Base-by-base conservation (phyloP, 805 yeast genomes). In the Candida namnaoensis region DNA sequence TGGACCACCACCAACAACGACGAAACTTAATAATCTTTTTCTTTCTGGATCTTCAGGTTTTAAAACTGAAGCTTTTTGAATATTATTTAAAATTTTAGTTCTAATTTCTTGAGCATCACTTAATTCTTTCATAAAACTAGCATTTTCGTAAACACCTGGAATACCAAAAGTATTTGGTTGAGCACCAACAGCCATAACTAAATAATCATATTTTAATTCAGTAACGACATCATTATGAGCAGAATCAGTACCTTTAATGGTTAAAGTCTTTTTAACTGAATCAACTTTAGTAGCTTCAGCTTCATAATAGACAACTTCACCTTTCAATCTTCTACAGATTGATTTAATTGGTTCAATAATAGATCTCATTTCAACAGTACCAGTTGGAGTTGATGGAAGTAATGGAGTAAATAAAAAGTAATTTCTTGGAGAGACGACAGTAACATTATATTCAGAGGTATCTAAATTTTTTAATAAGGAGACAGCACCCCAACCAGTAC, bases 1-100 rank as follows among this genome's bases (percentile, higher is more conserved):
- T 61, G 98, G 97, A 49, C 98, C 98, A 66, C 97, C 98, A 57
- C 98, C 98, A 52, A 93, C 95, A 47, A 91, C 95, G 47, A 91
- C 91, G 54, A 88, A 81, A 47, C 82, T 83, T 60, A 90, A 74
- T 54, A 91, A 74, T 62, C 95, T 78, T 66, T 79, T 76, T 66
- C 97, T 79, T 61, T 86, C 95, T 19, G 80, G 80, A 51, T 78
- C 86, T 27, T 65, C 62, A 52, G 74, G 75, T 44, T 93, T 86
- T 52, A 88, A 74, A 49, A 82, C 69, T 52, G 84, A 78, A 36
- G 97, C 96, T 48, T 88, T 83, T 69, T 91, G 96, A 56, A 90
- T 80, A 53, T 84, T 76, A 60, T 86, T 87, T 82, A 88, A 85
- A 48, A 90, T 72, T 52, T 83, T 79, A 58, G 73, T 74, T 65